Evolutionary conservation across 352 stramenopile genomes (phyloP).

Genomic region (Phytophthora nicotianae): DNA sequence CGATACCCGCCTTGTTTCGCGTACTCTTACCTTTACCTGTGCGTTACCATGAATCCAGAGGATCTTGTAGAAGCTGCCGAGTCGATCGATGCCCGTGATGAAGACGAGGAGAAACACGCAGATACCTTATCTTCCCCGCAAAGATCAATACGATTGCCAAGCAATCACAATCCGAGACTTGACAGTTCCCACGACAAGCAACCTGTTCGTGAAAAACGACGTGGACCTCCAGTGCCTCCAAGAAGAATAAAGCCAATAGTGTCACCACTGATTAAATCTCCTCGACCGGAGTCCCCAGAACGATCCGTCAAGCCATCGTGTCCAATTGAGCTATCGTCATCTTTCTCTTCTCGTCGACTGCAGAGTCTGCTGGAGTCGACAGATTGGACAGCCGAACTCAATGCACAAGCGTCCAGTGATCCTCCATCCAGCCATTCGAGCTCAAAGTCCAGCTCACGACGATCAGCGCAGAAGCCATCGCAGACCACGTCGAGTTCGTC

Average conservation of each 20-base stretch:
- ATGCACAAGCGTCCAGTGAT: constrained; percentile 8
- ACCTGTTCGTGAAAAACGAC: constrained; percentile 2
- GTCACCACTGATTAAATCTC: constrained; percentile 24
- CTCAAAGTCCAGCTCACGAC: not conserved
- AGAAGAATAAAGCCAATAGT: constrained; percentile 7
- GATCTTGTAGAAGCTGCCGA: constrained; percentile 44
- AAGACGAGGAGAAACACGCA: constrained; percentile 9
- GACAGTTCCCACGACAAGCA: constrained; percentile 11
- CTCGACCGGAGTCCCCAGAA: not conserved
- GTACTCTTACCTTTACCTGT: constrained; percentile 3
- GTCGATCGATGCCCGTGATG: constrained; percentile 16
- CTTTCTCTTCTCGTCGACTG: constrained; percentile 52
- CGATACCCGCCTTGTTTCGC: not conserved
- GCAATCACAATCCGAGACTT: not conserved
- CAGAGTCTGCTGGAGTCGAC: constrained; percentile 71
- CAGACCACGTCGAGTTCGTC: constrained; percentile 25
- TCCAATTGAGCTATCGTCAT: constrained; percentile 26
- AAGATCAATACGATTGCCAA: not conserved
- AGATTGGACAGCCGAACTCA: constrained; percentile 56
- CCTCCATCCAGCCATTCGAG: not conserved
- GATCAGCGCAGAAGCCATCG: constrained; percentile 9
- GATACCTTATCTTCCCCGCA: constrained; percentile 1
- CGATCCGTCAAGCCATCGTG: not conserved
- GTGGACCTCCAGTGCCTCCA: not conserved
- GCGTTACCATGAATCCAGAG: constrained; percentile 16